Evolutionary conservation across 495 filamentous ascomycete species (phyloP), one percentile per base, ranked within the genome.

Genomic region (Pseudotulostoma volvatum): DNA sequence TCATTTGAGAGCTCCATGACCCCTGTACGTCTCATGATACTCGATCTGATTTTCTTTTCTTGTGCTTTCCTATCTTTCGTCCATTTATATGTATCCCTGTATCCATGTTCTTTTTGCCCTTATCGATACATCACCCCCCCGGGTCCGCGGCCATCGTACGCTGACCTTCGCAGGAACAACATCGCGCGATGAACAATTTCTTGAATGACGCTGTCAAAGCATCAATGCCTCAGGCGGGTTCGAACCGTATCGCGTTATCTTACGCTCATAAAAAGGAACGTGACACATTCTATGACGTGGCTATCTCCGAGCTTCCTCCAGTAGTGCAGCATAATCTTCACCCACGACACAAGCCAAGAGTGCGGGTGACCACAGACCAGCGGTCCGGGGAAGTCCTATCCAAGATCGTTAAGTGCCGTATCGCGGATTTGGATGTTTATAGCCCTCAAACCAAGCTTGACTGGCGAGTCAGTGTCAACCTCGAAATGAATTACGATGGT

Each of bases 401-500:
- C 21, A 84, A 81, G 53, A 94, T 96, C 33, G 70, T 96, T 51
- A 96, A 96, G 65, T 75, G 72, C 16, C 72, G 84, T 19, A 58
- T 96, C n/a, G 78, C 78, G 21, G 84, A 96, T 55, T 54, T 90
- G 5, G 77, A 87, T 44, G 67, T 94, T 7, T 77, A 75, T 56
- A 77, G 79, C 41, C 85, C 88, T 1, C 57, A 63, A 23, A 71
- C 66, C 9, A 64, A 67, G 3, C 75, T 93, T 32, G 88, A 94
- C 54, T 92, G 80, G 63, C 76, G 88, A 15, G 74, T 96, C 44
- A 87, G 81, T 45, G 71, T 94, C 46, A 93, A 87, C 48, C 65
- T 94, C 4, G 88, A 96, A 70, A 84, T 84, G 74, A 71, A 75
- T 34, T 88, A 77, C 58, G 68, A 77, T n/a, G 81, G 84, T 23